Evolutionary conservation across 495 filamentous ascomycete species (phyloP), one percentile per base, ranked within the genome.

Genomic region (Astrocystis sublimbata): DNA sequence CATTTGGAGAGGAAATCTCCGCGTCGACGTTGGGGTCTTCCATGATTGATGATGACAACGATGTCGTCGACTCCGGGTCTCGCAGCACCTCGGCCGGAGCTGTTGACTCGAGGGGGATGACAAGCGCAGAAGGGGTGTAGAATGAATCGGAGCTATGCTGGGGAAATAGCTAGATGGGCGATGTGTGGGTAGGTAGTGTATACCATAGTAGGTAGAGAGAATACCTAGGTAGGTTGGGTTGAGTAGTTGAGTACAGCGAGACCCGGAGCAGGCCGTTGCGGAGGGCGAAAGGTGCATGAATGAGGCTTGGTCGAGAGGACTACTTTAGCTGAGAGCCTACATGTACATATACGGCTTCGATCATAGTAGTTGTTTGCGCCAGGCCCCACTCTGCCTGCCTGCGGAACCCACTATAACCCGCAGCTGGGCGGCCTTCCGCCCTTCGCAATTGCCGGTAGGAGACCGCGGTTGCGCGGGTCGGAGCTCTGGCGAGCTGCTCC

Each of bases 41-140:
- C 60, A 65, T 67, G 49, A 46, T 53, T 33, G 24, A 58, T 42
- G 15, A 9, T 26, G n/a, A n/a, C n/a, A n/a, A 8, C 2, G 13
- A 31, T 31, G 26, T 50, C 1, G 28, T 50, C 43, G 28, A 47
- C 23, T 0, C 1, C 17, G 23, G 13, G 12, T 5, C 6, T 9
- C 28, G 43, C 23, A 33, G 36, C 49, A 30, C 53, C 45, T 4
- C 64, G 57, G 19, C 33, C 59, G 15, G 55, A 55, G 6, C 65
- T 64, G 52, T 73, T 73, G 30, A 79, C 66, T 42, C 72, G 72
- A 15, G 79, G 73, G 43, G 62, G n/a, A n/a, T n/a, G n/a, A n/a
- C n/a, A n/a, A n/a, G n/a, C n/a, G n/a, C n/a, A n/a, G n/a, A n/a
- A n/a, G n/a, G n/a, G n/a, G n/a, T n/a, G n/a, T n/a, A n/a, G n/a